Evolutionary conservation across 345 rosid species (phyloP).

Genomic region (Sisymbrium altissimum): DNA sequence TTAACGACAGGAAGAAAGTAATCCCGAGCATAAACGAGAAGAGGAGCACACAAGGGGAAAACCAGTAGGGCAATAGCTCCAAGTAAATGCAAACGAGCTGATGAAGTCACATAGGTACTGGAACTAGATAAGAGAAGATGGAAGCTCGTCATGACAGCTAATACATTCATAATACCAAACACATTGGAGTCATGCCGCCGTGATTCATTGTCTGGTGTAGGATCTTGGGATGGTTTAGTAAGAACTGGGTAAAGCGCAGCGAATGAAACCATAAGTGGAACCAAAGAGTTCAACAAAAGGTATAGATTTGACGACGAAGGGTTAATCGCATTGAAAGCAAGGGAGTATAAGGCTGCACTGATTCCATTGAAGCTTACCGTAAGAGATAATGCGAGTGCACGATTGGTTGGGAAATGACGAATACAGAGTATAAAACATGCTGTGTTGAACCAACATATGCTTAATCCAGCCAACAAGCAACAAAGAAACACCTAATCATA

Average conservation of each 20-base stretch:
- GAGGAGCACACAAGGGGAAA: constrained; percentile 63
- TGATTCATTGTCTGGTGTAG: constrained; percentile 25
- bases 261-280: constrained; percentile 50
- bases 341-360: constrained; percentile 70
- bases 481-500: constrained; percentile 49
- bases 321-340: constrained; percentile 58
- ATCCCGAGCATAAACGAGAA: constrained; percentile 48
- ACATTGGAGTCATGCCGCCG: constrained; percentile 40
- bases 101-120: constrained; percentile 26
- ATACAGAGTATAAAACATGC: constrained; percentile 76
- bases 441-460: constrained; percentile 94
- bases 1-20: constrained; percentile 38
- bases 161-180: constrained; percentile 47
- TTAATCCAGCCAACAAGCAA: constrained; percentile 73
- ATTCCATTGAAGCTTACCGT: constrained; percentile 73
- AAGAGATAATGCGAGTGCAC: constrained; percentile 69
- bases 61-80: constrained; percentile 53
- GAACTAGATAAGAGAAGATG: constrained; percentile 62
- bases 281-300: constrained; percentile 54
- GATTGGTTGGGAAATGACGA: constrained; percentile 55
- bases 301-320: constrained; percentile 43
- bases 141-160: constrained; percentile 65
- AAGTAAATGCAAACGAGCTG: constrained; percentile 45
- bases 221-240: constrained; percentile 41
- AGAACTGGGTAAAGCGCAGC: constrained; percentile 56